Percentiles rank a stretch among this genome's conserved stretches.
Evolutionary conservation across 2,329 filamentous ascomycete genomes (phyloP).

Genomic region (Hypoxylon rubiginosum): DNA sequence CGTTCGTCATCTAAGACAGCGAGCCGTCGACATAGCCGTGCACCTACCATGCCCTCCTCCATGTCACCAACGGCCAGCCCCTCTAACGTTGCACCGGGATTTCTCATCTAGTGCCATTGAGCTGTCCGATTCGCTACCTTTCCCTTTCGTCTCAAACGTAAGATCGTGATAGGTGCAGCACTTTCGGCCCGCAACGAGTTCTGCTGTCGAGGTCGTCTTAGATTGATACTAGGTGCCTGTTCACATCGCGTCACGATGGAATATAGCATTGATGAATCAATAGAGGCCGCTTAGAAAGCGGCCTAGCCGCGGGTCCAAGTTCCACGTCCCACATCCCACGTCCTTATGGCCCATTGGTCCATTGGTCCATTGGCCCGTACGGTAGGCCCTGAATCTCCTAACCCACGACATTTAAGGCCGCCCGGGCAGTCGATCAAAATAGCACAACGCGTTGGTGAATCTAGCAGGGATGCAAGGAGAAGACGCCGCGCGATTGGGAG

Average conservation of each 20-base stretch:
- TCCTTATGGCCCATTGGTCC: background rate
- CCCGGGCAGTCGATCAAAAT: constrained; percentile 37
- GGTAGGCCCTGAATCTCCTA: constrained; percentile 25
- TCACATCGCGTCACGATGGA: constrained; percentile 25
- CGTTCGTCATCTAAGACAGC: constrained; percentile 31
- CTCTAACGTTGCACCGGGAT: constrained; percentile 41
- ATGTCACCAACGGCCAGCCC: constrained; percentile 38
- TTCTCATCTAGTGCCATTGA: constrained; percentile 32
- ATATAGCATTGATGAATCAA: constrained; percentile 33
- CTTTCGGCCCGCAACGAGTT: constrained; percentile 41
- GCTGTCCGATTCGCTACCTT: constrained; percentile 37
- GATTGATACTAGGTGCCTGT: constrained; percentile 13
- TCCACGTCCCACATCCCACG: background rate
- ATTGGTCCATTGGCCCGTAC: background rate
- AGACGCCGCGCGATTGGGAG: constrained; percentile 41
- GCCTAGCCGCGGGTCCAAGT: constrained; percentile 30
- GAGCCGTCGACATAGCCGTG: constrained; percentile 34
- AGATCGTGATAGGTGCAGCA: constrained; percentile 35
- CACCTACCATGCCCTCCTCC: constrained; percentile 22
- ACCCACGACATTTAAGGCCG: constrained; percentile 30
- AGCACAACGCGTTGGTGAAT: constrained; percentile 36
- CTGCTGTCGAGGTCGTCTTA: constrained; percentile 32
- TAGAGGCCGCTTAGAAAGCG: constrained; percentile 33
- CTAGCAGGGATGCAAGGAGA: constrained; percentile 30
- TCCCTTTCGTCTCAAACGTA: constrained; percentile 27